phyloP scores from a whole-genome alignment of 164 flowering plant species.

The Vitis rupestris region DNA sequence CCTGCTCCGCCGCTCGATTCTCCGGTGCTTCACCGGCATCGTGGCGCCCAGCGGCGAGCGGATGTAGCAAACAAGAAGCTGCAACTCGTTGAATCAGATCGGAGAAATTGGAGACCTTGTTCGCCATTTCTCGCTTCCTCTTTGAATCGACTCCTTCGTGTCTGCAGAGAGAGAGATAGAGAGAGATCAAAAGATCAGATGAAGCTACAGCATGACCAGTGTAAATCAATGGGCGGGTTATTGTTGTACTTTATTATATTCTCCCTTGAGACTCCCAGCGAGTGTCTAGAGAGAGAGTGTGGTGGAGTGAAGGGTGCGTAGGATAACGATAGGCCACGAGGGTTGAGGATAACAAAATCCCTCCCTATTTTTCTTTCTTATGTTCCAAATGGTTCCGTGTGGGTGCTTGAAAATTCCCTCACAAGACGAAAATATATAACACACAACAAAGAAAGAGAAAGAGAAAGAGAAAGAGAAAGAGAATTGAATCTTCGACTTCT shows the following conservation, averaged over 20 bases:
- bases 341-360: too few relatives aligned
- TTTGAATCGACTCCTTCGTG: conserved; percentile 18
- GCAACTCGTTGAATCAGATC: conserved; percentile 86
- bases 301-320: not conserved
- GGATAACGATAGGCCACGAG: conserved; percentile 7
- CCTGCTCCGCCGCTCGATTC: conserved; percentile 6
- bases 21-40: conserved; percentile 7
- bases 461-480: too few relatives aligned
- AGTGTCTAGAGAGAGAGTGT: too few relatives aligned
- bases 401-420: too few relatives aligned
- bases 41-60: conserved; percentile 47
- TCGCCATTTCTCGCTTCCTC: conserved; percentile 47
- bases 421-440: too few relatives aligned
- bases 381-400: too few relatives aligned
- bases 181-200: not conserved
- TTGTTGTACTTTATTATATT: not conserved
- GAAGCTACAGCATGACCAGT: not conserved
- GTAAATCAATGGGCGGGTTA: not conserved
- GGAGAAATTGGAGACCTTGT: conserved; percentile 64
- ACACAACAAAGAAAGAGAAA: too few relatives aligned
- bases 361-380: too few relatives aligned
- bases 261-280: not conserved
- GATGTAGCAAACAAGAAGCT: conserved; percentile 75
- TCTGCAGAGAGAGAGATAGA: conserved; percentile 5
- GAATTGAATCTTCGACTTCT: too few relatives aligned